A percentile compares a stretch with the other conserved stretches of the same genome.
Conservation (phyloP, 140 eudicot species). For the Flaveria floridana region DNA sequence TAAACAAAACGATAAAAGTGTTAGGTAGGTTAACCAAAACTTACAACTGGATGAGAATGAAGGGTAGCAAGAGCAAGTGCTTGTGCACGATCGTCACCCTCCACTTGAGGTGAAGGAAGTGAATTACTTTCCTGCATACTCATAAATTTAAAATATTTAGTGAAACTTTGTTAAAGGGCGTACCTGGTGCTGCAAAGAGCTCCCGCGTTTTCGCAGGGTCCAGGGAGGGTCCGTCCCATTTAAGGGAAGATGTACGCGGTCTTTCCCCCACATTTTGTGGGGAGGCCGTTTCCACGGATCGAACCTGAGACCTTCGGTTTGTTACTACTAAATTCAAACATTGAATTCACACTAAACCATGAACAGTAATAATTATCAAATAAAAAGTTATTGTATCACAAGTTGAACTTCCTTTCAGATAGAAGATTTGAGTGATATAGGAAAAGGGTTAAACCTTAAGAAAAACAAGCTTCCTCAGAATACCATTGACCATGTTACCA, state of each 20-base stretch:
- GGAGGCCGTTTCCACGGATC: too few relatives aligned
- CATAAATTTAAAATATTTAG: slow-evolving; percentile 14
- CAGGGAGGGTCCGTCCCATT: too few relatives aligned
- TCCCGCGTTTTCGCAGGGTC: too few relatives aligned
- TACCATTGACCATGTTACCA: slow-evolving; percentile 96
- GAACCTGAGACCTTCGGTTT: too few relatives aligned
- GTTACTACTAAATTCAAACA: background rate
- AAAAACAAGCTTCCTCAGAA: slow-evolving; percentile 73
- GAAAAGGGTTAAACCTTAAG: slow-evolving; percentile 55
- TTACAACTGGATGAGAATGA: slow-evolving; percentile 95
- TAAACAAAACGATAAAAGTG: background rate
- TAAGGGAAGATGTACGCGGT: too few relatives aligned
- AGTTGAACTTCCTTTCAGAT: slow-evolving; percentile 6
- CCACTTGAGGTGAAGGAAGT: slow-evolving; percentile 70
- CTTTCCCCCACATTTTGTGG: too few relatives aligned
- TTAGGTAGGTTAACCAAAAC: slow-evolving; percentile 31
- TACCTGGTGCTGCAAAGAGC: too few relatives aligned
- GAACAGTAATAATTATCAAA: background rate
- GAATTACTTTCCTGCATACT: slow-evolving; percentile 65
- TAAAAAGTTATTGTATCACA: slow-evolving; percentile 9
- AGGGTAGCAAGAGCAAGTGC: slow-evolving; percentile 91
- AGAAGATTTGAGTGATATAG: slow-evolving; percentile 9
- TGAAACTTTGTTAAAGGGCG: slow-evolving; percentile 17
- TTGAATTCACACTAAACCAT: background rate
- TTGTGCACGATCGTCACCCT: slow-evolving; percentile 87